These are phyloP conservation scores for Tetracentron sinense DNA, from an alignment of 164 flowering plant species.

Conservation along the genomic window DNA sequence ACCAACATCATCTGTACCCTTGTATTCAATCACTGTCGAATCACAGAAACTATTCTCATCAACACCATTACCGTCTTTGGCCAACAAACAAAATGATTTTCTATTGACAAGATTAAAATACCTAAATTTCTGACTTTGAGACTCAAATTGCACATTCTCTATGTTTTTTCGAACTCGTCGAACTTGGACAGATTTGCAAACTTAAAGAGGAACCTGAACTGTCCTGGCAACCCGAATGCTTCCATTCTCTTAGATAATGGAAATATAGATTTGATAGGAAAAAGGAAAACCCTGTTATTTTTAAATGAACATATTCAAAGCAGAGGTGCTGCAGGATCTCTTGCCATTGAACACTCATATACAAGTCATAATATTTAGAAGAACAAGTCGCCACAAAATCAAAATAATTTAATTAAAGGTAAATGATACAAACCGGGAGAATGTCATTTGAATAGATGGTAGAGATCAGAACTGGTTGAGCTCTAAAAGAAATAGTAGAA, in stretches of 20 bases:
- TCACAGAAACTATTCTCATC: constrained; percentile 1
- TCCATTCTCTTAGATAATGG: constrained; percentile 11
- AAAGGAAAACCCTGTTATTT: constrained; percentile 15
- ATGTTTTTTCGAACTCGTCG: constrained; percentile 11
- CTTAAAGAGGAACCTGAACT: constrained; percentile 8
- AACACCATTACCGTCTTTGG: not conserved
- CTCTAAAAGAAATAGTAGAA: not conserved
- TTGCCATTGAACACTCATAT: constrained; percentile 36
- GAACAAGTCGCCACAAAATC: not conserved
- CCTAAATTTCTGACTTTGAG: constrained; percentile 2
- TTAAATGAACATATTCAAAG: constrained; percentile 32
- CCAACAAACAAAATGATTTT: constrained; percentile 26
- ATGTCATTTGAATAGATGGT: not conserved
- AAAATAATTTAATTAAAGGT: not conserved
- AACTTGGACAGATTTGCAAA: constrained; percentile 15
- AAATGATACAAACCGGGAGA: not conserved
- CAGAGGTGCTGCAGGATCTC: constrained; percentile 36
- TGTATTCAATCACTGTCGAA: constrained; percentile 5
- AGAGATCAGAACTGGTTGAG: not conserved
- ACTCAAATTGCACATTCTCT: not conserved
- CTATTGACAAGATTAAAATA: not conserved
- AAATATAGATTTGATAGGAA: constrained; percentile 19
- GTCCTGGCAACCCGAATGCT: constrained; percentile 5
- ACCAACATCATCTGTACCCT: constrained; percentile 6
- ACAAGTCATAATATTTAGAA: constrained; percentile 3